phyloP scores from a whole-genome alignment of 176 grass and related monocot genomes.

The Aegilops longissima region DNA sequence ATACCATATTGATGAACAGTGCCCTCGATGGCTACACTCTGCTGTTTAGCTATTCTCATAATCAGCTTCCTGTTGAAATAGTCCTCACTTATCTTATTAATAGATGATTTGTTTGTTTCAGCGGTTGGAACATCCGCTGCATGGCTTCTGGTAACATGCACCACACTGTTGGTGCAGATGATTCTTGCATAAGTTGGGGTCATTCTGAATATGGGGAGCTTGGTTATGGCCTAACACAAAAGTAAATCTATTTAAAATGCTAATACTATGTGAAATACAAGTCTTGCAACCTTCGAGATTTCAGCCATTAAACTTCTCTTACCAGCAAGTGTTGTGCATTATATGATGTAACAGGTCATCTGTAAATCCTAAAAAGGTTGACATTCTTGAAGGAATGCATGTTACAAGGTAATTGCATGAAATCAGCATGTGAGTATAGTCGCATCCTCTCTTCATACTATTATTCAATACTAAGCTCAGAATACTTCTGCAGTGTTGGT shows the following conservation, averaged over 20 bases:
- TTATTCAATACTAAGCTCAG: slow-evolving; percentile 29
- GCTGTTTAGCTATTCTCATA: background rate
- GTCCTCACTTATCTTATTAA: slow-evolving; percentile 2
- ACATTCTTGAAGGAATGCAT: slow-evolving; percentile 88
- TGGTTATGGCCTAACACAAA: slow-evolving; percentile 89
- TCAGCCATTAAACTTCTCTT: background rate
- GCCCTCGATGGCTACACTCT: background rate
- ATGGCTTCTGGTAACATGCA: slow-evolving; percentile 99
- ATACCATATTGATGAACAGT: slow-evolving; percentile 21
- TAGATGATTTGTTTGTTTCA: slow-evolving; percentile 45
- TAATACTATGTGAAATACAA: slow-evolving; percentile 11
- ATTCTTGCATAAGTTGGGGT: slow-evolving; percentile 98
- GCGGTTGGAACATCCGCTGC: slow-evolving; percentile 96
- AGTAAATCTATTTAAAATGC: slow-evolving; percentile 51
- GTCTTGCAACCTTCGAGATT: background rate
- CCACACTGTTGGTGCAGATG: slow-evolving; percentile 86
- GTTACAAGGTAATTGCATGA: slow-evolving; percentile 60
- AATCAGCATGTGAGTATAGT: slow-evolving; percentile 11
- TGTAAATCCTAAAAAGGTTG: slow-evolving; percentile 95
- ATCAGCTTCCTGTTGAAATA: slow-evolving; percentile 16
- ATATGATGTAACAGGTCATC: slow-evolving; percentile 63
- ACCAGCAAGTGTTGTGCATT: background rate
- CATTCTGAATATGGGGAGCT: slow-evolving; percentile 65
- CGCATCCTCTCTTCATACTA: background rate
- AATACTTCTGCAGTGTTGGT: slow-evolving; percentile 67